Base-by-base conservation (phyloP, 1,284 basidiomycete genomes). In the Cryptococcus depauperatus region DNA sequence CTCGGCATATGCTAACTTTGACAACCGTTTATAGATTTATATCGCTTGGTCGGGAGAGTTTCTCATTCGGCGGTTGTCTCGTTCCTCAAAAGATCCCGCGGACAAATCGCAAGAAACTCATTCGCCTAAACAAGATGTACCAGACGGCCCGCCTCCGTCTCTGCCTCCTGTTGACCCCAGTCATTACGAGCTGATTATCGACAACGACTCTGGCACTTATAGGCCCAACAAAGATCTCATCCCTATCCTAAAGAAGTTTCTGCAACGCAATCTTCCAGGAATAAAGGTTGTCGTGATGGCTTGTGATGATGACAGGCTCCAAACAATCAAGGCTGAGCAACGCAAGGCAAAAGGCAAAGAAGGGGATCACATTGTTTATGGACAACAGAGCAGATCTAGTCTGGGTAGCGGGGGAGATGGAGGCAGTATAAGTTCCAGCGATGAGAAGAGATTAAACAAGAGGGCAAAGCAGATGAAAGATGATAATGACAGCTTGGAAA, bases 191-290 rank as follows among this genome's bases (percentile, higher is more conserved):
- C 70, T 76, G 26, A 66, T 77, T 35, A 76, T 77, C 52, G 75
- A 76, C 64, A 76, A 77, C 53, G 73, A 75, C 57, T 72, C 68
- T 35, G 76, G 76, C 5, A 77, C 76, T 5, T 77, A 76, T 58
- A 68, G 74, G n/a, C 75, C 75, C 2, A 59, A 68, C 40, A 65
- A 60, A 29, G 62, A 72, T 22, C 61, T 75, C 19, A 58, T 76
- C 10, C 73, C 75, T 6, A 46, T 66, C 1, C 57, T 76, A 22
- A 57, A 68, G 34, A 53, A 61, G 35, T 76, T 62, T 26, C 61
- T 77, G 26, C 51, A 82, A 66, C 74, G 76, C 55, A 86, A 87
- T 61, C 84, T 87, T 59, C 73, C 77, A 13, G 80, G 80, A 3
- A 74, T 85, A 46, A 68, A 61, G 30, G 73, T 87, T 25, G 61